Evolutionary conservation across 495 filamentous ascomycete species (phyloP), one percentile per base, ranked within the genome.

Genomic region (Polyplosphaeria fusca): DNA sequence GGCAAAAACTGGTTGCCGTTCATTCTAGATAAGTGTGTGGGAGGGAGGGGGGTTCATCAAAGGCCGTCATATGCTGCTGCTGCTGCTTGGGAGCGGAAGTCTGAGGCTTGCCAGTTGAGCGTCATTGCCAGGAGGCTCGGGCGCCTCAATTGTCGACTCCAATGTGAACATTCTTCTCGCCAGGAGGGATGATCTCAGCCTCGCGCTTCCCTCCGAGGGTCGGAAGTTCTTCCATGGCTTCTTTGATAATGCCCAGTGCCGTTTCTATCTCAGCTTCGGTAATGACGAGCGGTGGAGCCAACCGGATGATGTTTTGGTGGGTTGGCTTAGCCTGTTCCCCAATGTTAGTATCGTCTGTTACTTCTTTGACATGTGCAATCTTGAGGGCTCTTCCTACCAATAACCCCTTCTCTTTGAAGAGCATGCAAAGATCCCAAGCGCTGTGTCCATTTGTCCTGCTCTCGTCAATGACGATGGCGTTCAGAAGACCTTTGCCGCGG

Each of bases 381-480:
- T 74, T 77, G 23, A 74, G 65, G 52, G 72, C 69, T 68, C 70
- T 69, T 74, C 82, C 67, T 70, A 95, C 90, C 81, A 98, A 71
- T 50, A 98, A 75, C 42, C 93, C 93, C 80, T 96, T 97, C 71
- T 85, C 83, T 79, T 97, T 97, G 76, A 97, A 80, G 68, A 96
- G 68, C 77, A 98, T 83, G 69, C 94, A 98, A 50, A 98, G 74
- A 71, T 98, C 92, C 93, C 93, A 98, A n/a, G 94, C 91, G 37
- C 82, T 85, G 71, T 90, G 86, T 14, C 91, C 91, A 41, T 82
- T 83, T 7, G 88, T 85, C 72, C 87, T 85, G 54, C 79, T 77
- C 77, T 99, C 94, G 69, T 99, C 91, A 62, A 99, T 96, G 28
- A 97, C 85, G 52, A 99, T 89, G 14, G 93, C 93, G 73, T 99